Conservation (phyloP, 164 flowering plant genomes). For the Macadamia tetraphylla region DNA sequence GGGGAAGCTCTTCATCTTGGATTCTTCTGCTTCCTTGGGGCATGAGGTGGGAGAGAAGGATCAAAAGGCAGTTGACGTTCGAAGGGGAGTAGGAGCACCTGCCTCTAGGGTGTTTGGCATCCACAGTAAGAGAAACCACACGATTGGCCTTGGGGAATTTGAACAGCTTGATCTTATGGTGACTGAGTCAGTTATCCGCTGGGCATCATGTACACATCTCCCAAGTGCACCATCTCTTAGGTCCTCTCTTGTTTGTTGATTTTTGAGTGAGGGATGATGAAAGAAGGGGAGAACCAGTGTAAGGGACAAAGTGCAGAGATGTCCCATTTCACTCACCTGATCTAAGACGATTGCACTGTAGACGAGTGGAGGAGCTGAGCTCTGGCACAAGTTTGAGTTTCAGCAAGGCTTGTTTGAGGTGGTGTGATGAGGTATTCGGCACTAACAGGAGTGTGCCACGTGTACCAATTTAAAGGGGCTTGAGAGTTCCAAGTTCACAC, state of each 20-base stretch:
- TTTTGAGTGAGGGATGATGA: neutral
- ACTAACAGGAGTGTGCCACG: too few species aligned
- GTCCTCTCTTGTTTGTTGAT: conserved; percentile 74
- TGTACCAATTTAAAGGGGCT: neutral
- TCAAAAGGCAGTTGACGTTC: conserved; percentile 24
- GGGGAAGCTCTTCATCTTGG: conserved; percentile 28
- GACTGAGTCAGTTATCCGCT: conserved; percentile 76
- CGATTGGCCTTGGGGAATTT: conserved; percentile 77
- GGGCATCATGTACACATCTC: conserved; percentile 88
- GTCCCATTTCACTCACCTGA: neutral
- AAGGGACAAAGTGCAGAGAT: neutral
- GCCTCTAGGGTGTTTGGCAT: conserved; percentile 39
- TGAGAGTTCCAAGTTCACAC: neutral
- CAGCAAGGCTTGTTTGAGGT: neutral
- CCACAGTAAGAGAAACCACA: conserved; percentile 64
- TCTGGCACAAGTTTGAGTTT: neutral
- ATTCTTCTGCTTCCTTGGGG: conserved; percentile 17
- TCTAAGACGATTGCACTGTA: neutral
- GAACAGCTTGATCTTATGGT: conserved; percentile 67
- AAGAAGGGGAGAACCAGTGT: neutral
- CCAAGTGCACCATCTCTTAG: conserved; percentile 59
- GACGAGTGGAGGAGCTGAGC: conserved; percentile 11
- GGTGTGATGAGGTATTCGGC: conserved; percentile 10
- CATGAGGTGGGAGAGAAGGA: conserved; percentile 14
- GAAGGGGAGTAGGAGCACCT: conserved; percentile 26